Conservation (phyloP, 2,329 filamentous ascomycete genomes). For the Thermoascus crustaceus region DNA sequence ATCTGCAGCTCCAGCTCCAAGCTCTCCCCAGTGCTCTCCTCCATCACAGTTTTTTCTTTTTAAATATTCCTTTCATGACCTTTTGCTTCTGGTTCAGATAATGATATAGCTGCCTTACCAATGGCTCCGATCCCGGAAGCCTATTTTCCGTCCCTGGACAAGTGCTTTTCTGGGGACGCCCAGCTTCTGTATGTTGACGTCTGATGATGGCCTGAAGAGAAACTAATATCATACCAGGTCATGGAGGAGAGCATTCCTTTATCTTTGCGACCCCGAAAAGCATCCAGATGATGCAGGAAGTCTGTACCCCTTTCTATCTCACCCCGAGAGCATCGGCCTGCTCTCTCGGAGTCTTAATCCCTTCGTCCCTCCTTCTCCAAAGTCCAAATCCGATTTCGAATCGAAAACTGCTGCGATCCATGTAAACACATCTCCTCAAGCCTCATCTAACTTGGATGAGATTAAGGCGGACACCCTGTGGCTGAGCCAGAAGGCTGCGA, state of each 20-base stretch:
- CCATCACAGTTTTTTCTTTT: too few species aligned
- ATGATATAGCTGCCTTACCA: constrained; percentile 35
- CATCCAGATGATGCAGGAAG: constrained; percentile 47
- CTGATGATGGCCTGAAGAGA: constrained; percentile 3
- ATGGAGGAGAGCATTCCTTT: constrained; percentile 50
- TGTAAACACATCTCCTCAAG: constrained; percentile 58
- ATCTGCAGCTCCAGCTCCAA: constrained; percentile 18
- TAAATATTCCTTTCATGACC: too few species aligned
- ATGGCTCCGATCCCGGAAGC: constrained; percentile 66
- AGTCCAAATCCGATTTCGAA: constrained; percentile 65
- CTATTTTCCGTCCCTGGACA: constrained; percentile 78
- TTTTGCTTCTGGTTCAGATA: constrained; percentile 10
- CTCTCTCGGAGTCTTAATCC: constrained; percentile 61
- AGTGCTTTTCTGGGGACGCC: constrained; percentile 72
- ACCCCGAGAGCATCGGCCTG: constrained; percentile 59
- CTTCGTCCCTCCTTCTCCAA: constrained; percentile 55
- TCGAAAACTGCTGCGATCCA: constrained; percentile 83
- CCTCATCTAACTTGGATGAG: constrained; percentile 63
- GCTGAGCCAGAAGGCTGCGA: constrained; percentile 67
- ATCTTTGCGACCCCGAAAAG: constrained; percentile 35
- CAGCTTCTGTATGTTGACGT: constrained; percentile 58
- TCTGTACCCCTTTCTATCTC: constrained; percentile 62
- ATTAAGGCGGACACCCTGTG: constrained; percentile 81
- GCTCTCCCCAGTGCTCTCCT: constrained; percentile 9
- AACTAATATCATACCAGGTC: constrained; percentile 42